phyloP scores from a whole-genome alignment of 257 asterid genomes.

The Lavandula angustifolia region DNA sequence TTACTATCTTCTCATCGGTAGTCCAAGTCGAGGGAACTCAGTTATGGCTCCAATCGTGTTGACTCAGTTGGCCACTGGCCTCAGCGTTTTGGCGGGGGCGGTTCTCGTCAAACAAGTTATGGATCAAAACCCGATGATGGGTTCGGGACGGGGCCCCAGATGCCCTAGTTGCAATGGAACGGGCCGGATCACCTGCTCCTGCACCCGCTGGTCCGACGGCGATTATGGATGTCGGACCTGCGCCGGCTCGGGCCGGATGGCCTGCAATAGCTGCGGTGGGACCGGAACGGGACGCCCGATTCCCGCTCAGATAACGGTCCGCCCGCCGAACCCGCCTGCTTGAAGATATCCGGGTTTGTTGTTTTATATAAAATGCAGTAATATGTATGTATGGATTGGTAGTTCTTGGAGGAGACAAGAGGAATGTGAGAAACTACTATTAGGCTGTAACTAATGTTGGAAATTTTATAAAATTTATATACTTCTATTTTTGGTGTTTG shows the following conservation, averaged over 20 bases:
- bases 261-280: slow-evolving; percentile 87
- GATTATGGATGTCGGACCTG: slow-evolving; percentile 91
- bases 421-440: no score
- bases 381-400: no score
- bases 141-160: slow-evolving; percentile 66
- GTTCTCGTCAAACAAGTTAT: slow-evolving; percentile 64
- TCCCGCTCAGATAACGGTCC: slow-evolving; percentile 76
- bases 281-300: slow-evolving; percentile 87
- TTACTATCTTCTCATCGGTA: no score
- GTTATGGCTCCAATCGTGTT: slow-evolving; percentile 70
- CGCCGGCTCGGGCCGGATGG: slow-evolving; percentile 90
- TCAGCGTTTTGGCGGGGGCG: slow-evolving; percentile 60
- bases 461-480: no score
- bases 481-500: no score
- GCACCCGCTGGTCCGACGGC: slow-evolving; percentile 95
- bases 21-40: background rate
- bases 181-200: slow-evolving; percentile 79
- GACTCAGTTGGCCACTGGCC: slow-evolving; percentile 59
- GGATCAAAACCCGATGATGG: slow-evolving; percentile 68
- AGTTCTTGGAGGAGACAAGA: no score
- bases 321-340: slow-evolving; percentile 52
- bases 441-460: no score
- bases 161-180: slow-evolving; percentile 87
- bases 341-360: slow-evolving; percentile 42
- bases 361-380: no score